These are phyloP conservation scores for Tephrocybe sp. DNA, from an alignment of 768 basidiomycete genomes.

Conservation along the genomic window DNA sequence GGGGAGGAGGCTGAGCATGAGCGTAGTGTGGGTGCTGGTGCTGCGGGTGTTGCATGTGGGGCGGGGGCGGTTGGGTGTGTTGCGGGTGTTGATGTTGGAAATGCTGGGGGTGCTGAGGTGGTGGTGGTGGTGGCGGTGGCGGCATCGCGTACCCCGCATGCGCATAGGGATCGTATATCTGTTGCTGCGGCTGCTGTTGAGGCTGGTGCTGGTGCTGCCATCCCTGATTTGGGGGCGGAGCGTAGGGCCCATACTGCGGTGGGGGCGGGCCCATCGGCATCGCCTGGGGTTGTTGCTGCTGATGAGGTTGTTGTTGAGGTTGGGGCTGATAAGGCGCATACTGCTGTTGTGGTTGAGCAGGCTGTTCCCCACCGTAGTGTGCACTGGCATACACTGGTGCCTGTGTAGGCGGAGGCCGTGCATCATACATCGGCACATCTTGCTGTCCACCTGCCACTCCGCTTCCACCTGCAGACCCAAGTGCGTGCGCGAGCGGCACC, in stretches of 20 bases:
- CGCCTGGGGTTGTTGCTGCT: conserved; percentile 23
- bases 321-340: background rate
- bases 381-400: no score
- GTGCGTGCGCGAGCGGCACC: conserved; percentile 3
- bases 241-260: background rate
- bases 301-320: conserved; percentile 14
- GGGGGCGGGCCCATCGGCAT: conserved; percentile 2
- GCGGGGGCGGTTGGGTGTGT: background rate
- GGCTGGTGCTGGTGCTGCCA: conserved; percentile 14
- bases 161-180: background rate
- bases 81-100: conserved; percentile 5
- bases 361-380: no score
- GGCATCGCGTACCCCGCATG: background rate
- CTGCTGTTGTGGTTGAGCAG: background rate
- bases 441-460: background rate
- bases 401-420: conserved; percentile 17
- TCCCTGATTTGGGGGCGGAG: background rate
- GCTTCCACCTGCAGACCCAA: conserved; percentile 17
- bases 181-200: conserved; percentile 3
- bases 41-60: conserved; percentile 4
- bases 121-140: background rate
- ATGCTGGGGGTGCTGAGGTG: background rate
- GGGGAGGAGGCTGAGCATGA: no score
- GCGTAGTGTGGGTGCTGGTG: conserved; percentile 8
- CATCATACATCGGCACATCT: background rate